phyloP scores from a whole-genome alignment of 306 rosid genomes.

The Glycine soja region DNA sequence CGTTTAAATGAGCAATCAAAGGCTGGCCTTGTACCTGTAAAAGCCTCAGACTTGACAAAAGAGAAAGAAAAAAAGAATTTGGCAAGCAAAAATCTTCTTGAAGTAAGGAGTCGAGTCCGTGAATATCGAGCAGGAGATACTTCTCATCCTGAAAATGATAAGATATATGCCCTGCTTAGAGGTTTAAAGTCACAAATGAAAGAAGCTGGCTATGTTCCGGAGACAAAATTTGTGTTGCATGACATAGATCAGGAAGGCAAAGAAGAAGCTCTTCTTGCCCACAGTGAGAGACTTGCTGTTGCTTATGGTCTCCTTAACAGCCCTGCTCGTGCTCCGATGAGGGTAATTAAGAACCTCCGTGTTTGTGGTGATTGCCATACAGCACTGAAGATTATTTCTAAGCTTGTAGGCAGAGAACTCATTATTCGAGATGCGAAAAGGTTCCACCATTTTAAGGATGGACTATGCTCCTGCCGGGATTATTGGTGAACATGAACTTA shows the following conservation, averaged over 20 bases:
- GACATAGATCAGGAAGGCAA: constrained; percentile 88
- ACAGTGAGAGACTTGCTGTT: constrained; percentile 89
- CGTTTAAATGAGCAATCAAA: constrained; percentile 67
- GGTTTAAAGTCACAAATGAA: constrained; percentile 77
- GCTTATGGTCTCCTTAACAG: constrained; percentile 76
- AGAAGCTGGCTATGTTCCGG: constrained; percentile 86
- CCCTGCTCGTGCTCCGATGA: constrained; percentile 68
- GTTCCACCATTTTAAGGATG: constrained; percentile 59
- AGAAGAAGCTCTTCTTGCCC: constrained; percentile 81
- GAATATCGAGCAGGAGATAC: constrained; percentile 93
- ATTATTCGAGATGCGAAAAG: constrained; percentile 58
- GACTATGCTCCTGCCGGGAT: constrained; percentile 61
- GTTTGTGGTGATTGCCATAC: constrained; percentile 64
- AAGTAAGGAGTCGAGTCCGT: constrained; percentile 76
- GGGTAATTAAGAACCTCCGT: constrained; percentile 88
- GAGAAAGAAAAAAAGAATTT: constrained; percentile 70
- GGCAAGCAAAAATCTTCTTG: constrained; percentile 64
- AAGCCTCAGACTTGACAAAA: constrained; percentile 60
- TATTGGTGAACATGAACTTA: constrained; percentile 55
- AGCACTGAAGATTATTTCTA: constrained; percentile 59
- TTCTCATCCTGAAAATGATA: constrained; percentile 74
- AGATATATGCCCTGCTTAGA: constrained; percentile 70
- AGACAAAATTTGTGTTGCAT: constrained; percentile 82
- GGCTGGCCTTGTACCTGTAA: constrained; percentile 75
- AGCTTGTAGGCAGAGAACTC: constrained; percentile 59